phyloP scores from a whole-genome alignment of 108 stramenopile species.

The Fragilariopsis cylindrus region DNA sequence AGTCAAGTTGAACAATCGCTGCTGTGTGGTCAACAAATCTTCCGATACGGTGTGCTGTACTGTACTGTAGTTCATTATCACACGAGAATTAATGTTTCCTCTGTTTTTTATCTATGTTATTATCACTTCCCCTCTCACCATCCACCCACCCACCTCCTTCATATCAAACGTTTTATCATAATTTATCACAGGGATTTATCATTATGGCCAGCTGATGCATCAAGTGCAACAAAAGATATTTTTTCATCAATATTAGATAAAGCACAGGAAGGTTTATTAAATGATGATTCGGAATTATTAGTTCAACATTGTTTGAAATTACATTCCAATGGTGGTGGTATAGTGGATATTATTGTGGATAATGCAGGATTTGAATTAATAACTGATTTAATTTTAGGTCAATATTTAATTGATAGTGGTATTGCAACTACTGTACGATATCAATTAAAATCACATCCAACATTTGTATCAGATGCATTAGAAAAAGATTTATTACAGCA shows the following conservation, averaged over 20 bases:
- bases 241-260: constrained; percentile 76
- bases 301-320: constrained; percentile 60
- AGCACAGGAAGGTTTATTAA: constrained; percentile 81
- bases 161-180: no score
- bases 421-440: constrained; percentile 79
- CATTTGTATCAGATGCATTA: constrained; percentile 95
- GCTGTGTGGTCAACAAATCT: no score
- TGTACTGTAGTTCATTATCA: no score
- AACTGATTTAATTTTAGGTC: constrained; percentile 91
- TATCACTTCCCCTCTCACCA: no score
- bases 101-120: no score
- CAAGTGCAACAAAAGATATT: constrained; percentile 58
- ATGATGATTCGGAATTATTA: constrained; percentile 82
- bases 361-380: constrained; percentile 97
- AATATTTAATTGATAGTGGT: constrained; percentile 81
- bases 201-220: constrained; percentile 90
- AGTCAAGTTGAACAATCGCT: no score
- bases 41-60: no score
- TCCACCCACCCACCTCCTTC: no score
- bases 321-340: constrained; percentile 64
- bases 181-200: constrained; percentile 57
- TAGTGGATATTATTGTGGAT: constrained; percentile 94
- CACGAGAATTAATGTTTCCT: no score
- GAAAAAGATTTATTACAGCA: constrained; percentile 87
- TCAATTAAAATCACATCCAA: constrained; percentile 95